These are phyloP conservation scores for Onygena corvina DNA, from an alignment of 2,329 filamentous ascomycete genomes.

Conservation along the genomic window DNA sequence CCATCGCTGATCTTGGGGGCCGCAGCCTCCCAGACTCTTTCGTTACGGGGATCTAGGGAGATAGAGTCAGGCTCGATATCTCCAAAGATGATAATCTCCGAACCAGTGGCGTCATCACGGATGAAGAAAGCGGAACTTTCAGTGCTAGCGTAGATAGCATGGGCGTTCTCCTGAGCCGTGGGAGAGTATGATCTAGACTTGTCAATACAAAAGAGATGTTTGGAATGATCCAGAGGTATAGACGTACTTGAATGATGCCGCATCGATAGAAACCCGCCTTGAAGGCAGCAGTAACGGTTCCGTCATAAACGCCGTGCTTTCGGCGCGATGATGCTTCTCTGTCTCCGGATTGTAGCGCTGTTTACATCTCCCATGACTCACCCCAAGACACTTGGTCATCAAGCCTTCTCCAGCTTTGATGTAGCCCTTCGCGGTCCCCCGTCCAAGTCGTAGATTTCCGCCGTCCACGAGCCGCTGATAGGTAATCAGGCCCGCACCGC, in stretches of 20 bases:
- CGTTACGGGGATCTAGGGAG: slow-evolving; percentile 67
- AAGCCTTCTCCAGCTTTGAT: slow-evolving; percentile 79
- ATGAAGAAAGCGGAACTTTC: slow-evolving; percentile 94
- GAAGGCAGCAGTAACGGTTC: slow-evolving; percentile 39
- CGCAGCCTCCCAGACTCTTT: slow-evolving; percentile 75
- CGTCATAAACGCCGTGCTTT: slow-evolving; percentile 32
- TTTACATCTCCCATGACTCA: slow-evolving; percentile 84
- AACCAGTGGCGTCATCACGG: slow-evolving; percentile 55
- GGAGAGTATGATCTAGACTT: slow-evolving; percentile 23
- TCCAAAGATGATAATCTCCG: slow-evolving; percentile 84
- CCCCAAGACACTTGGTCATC: slow-evolving; percentile 72
- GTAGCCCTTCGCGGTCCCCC: slow-evolving; percentile 70
- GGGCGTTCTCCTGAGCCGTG: slow-evolving; percentile 14
- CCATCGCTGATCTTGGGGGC: slow-evolving; percentile 70
- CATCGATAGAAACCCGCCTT: slow-evolving; percentile 25
- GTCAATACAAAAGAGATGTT: not conserved
- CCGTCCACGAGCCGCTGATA: slow-evolving; percentile 82
- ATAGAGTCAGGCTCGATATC: slow-evolving; percentile 89
- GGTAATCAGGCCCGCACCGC: slow-evolving; percentile 81
- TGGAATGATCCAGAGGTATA: slow-evolving; percentile 3
- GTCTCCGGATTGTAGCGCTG: slow-evolving; percentile 46
- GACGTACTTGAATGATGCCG: slow-evolving; percentile 24
- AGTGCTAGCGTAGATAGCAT: slow-evolving; percentile 24
- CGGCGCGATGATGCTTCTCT: slow-evolving; percentile 48
- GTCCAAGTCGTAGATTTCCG: slow-evolving; percentile 70